phyloP scores from a whole-genome alignment of 2,329 filamentous ascomycete species.

The Neonectria hederae region DNA sequence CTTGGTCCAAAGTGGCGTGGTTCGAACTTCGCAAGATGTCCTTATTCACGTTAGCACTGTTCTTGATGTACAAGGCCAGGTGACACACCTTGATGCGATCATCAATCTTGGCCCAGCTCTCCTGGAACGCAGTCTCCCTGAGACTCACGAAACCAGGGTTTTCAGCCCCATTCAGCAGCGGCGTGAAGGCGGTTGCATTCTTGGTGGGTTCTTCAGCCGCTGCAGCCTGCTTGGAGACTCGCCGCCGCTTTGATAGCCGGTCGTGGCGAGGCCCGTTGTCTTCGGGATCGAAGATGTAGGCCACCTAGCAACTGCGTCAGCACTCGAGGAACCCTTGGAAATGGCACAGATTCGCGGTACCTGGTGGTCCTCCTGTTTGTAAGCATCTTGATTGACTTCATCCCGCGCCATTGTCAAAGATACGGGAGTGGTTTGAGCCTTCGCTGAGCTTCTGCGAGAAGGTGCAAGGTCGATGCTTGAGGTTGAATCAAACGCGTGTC shows the following conservation, averaged over 20 bases:
- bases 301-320: slow-evolving; percentile 56
- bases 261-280: slow-evolving; percentile 48
- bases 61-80: slow-evolving; percentile 14
- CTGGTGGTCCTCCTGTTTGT: slow-evolving; percentile 57
- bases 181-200: slow-evolving; percentile 53
- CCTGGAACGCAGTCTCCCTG: slow-evolving; percentile 68
- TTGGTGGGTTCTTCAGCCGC: slow-evolving; percentile 19
- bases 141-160: slow-evolving; percentile 57
- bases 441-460: slow-evolving; percentile 5
- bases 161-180: slow-evolving; percentile 66
- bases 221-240: slow-evolving; percentile 56
- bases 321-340: not conserved
- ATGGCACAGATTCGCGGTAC: slow-evolving; percentile 40
- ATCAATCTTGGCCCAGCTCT: slow-evolving; percentile 72
- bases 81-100: slow-evolving; percentile 63
- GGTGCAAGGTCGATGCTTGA: slow-evolving; percentile 21
- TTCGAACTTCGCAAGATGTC: slow-evolving; percentile 69
- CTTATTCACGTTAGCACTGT: slow-evolving; percentile 48
- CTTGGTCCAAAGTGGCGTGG: slow-evolving; percentile 66
- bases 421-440: not conserved
- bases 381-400: slow-evolving; percentile 34
- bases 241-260: slow-evolving; percentile 66
- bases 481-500: slow-evolving; percentile 35
- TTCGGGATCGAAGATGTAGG: slow-evolving; percentile 69
- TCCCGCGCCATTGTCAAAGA: slow-evolving; percentile 38